A percentile compares a stretch with the other conserved stretches of the same genome.
Evolutionary conservation across 2,329 filamentous ascomycete genomes (phyloP).

Genomic region (Cladobotryum mycophilum): DNA sequence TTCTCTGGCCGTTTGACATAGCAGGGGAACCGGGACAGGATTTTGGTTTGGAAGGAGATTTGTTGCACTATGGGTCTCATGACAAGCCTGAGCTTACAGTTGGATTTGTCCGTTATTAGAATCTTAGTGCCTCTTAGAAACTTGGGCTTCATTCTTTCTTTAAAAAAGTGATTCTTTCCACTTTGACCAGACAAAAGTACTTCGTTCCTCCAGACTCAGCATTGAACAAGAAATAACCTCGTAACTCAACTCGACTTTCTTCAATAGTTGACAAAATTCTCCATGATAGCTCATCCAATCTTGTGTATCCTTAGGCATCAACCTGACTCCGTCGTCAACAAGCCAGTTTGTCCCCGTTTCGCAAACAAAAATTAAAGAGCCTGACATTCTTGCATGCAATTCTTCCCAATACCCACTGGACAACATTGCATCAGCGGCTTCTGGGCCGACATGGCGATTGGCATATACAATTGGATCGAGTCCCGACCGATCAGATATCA

Average conservation of each 20-base stretch:
- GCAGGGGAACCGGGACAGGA: no score
- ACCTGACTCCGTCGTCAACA: slow-evolving; percentile 6
- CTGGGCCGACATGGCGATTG: slow-evolving; percentile 21
- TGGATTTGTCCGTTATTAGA: no score
- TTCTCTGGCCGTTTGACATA: no score
- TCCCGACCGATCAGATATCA: slow-evolving; percentile 38
- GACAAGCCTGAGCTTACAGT: no score
- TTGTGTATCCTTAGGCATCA: slow-evolving; percentile 7
- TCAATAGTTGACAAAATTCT: slow-evolving; percentile 4
- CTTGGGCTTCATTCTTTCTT: no score
- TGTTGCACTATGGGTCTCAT: no score
- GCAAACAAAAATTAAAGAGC: slow-evolving; percentile 31
- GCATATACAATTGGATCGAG: slow-evolving; percentile 38
- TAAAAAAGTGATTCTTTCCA: background rate
- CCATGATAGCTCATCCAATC: slow-evolving; percentile 6
- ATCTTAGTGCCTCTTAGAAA: no score
- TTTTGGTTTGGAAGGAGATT: no score
- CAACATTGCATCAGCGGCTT: slow-evolving; percentile 20
- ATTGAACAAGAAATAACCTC: slow-evolving; percentile 1
- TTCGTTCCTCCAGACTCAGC: slow-evolving; percentile 4
- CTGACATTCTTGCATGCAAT: slow-evolving; percentile 27
- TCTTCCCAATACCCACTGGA: slow-evolving; percentile 21
- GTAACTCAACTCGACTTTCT: background rate
- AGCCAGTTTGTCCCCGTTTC: slow-evolving; percentile 18
- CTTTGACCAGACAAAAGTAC: slow-evolving; percentile 6